Evolutionary conservation across 2,329 filamentous ascomycete genomes (phyloP), one percentile per base, ranked within the genome.

Genomic region (Alternaria sp.): DNA sequence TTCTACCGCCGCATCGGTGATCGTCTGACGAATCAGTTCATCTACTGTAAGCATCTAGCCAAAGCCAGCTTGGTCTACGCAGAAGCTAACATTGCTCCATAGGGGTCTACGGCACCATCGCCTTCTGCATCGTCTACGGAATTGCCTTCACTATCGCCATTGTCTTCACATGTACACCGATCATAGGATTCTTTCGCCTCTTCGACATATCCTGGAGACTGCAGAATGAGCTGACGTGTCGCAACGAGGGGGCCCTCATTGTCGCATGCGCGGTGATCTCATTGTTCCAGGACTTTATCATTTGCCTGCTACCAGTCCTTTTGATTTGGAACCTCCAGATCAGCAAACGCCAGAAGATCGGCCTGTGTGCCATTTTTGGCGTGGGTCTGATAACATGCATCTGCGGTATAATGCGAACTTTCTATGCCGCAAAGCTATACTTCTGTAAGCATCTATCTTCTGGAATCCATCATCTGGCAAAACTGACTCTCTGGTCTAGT

Each of bases 301-400:
- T 81, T 2, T 79, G 80, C 49, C 66, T 73, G 2, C 66, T 85
- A 23, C 83, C 83, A 0, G 72, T 82, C 11, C 75, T 84, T 21
- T 77, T 85, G 28, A 80, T 84, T 7, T 77, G 80, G 73, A 80
- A 82, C n/a, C 72, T 85, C 6, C 76, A 80, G 26, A 78, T 85
- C 43, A 76, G 81, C 5, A 69, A 59, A 15, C 72, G 77, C 17
- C 83, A 85, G 67, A 84, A 83, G 69, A 60, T 83, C 25, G 81
- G 78, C 1, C 69, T 83, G 6, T 81, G 83, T 46, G 80, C 82
- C 46, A 78, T 85, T 68, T 78, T 82, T 75, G 81, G 73, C 6
- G 61, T 83, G 8, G 81, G 83, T 1, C 74, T 84, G 5, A 73
- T 85, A 25, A 74, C 76, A 1, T 80, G 76, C 46, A 66, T 78